A percentile compares a stretch with the other conserved stretches of the same genome.
These are phyloP conservation scores for Warburgia ugandensis DNA, from an alignment of 164 flowering plant genomes.

Conservation along the genomic window DNA sequence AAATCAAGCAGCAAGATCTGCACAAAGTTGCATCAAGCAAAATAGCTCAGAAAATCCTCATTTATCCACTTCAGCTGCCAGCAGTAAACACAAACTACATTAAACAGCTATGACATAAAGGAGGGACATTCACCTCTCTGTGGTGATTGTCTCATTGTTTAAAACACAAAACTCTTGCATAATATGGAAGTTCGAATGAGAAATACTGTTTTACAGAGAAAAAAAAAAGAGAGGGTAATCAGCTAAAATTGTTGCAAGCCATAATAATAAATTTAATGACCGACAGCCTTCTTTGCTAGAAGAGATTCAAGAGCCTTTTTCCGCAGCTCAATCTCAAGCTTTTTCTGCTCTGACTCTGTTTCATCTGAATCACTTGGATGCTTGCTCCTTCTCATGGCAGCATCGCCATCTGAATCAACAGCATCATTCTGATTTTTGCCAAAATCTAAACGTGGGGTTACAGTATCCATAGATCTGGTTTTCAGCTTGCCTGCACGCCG, in stretches of 20 bases:
- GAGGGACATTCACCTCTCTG: slow-evolving; percentile 10
- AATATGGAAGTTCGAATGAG: slow-evolving; percentile 7
- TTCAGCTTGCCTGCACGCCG: slow-evolving; percentile 25
- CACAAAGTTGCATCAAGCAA: slow-evolving; percentile 58
- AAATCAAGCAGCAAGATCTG: slow-evolving; percentile 55
- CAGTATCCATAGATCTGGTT: slow-evolving; percentile 18
- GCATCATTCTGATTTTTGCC: slow-evolving; percentile 25
- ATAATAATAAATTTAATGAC: slow-evolving; percentile 27
- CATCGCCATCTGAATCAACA: slow-evolving; percentile 40
- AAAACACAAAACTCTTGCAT: slow-evolving; percentile 15
- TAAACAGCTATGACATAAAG: slow-evolving; percentile 30
- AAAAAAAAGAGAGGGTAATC: slow-evolving; percentile 5
- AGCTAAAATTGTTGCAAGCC: slow-evolving; percentile 11
- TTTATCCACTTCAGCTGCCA: slow-evolving; percentile 82
- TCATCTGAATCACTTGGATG: slow-evolving; percentile 37
- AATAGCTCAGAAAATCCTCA: slow-evolving; percentile 78
- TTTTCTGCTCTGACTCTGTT: slow-evolving; percentile 48
- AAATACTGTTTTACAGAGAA: slow-evolving; percentile 13
- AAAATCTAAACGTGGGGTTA: slow-evolving; percentile 23
- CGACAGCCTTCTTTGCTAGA: slow-evolving; percentile 75
- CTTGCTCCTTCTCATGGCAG: slow-evolving; percentile 20
- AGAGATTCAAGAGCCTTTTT: slow-evolving; percentile 87
- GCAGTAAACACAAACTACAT: slow-evolving; percentile 69
- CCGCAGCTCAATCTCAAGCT: slow-evolving; percentile 85
- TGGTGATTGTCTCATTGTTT: slow-evolving; percentile 13